Base-by-base conservation (phyloP, 345 rosid species). In the Salix suchowensis region DNA sequence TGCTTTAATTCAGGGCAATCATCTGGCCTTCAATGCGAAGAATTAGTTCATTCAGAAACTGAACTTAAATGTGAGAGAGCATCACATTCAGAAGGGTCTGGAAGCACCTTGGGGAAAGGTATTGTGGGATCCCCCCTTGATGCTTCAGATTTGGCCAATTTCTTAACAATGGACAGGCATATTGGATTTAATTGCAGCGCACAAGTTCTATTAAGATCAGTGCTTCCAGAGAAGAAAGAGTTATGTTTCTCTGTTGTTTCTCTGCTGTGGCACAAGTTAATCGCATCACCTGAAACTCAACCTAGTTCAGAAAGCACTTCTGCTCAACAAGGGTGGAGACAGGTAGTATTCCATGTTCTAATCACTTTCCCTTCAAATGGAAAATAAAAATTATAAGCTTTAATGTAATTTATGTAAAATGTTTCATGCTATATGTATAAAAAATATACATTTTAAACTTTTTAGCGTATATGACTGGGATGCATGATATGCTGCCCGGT, bases 251-350 rank as follows among this genome's bases (percentile, higher is more conserved):
- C 97, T 36, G 97, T 95, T 79, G 97, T 95, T 79, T 95, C 97
- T 21, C 81, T 95, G 69, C 82, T 95, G 58, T 95, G 98, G 98
- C 97, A 91, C 83, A 95, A 93, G 80, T 81, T 95, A 82, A 89
- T 95, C 67, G 94, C 91, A 64, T 87, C 96, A 26, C 98, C 98
- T 4, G 98, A 95, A 78, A 91, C 88, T 73, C 97, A 91, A 82
- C 97, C 90, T 36, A 86, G 87, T 54, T 93, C 96, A 0, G 98
- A 91, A 88, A 91, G 98, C 87, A 93, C 97, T 67, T 95, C 98
- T 44, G 98, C 98, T 44, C 98, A 89, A 21, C 98, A 95, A 85
- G 98, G 98, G 84, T 95, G 98, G 98, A 88, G 96, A 91, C 98
- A 95, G 97, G 98, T 95, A 84, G 79, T 77, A 74, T 58, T 72